Conservation (phyloP, 139 green algal genomes). For the Nannochloris sp. region DNA sequence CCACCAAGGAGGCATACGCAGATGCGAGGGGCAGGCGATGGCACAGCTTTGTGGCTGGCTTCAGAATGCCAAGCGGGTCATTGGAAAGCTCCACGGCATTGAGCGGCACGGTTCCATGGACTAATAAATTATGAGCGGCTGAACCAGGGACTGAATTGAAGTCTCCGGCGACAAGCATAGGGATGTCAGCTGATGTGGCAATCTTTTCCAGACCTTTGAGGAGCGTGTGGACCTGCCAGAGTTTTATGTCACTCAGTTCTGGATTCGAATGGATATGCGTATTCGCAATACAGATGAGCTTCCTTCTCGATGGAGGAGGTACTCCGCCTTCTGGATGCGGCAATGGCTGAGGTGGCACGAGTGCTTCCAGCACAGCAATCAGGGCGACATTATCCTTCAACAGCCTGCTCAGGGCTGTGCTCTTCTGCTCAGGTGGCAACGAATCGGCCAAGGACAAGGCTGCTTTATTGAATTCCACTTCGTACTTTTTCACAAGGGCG, state of each 20-base stretch:
- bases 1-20: conserved; percentile 36
- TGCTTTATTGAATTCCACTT: conserved; percentile 99
- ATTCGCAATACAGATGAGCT: conserved; percentile 97
- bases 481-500: conserved; percentile 97
- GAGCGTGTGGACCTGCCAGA: conserved; percentile 99
- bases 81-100: conserved; percentile 51
- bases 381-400: conserved; percentile 98
- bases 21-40: conserved; percentile 54
- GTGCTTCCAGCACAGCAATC: conserved; percentile 91
- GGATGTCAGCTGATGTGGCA: conserved; percentile 83
- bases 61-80: conserved; percentile 72
- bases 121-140: conserved; percentile 82
- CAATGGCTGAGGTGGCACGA: conserved; percentile 48
- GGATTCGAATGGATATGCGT: conserved; percentile 98
- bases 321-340: not conserved
- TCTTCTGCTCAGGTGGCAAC: conserved; percentile 82
- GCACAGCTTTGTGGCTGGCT: conserved; percentile 59
- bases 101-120: conserved; percentile 61
- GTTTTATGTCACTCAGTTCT: conserved; percentile 95
- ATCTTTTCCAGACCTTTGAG: conserved; percentile 99
- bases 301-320: conserved; percentile 28
- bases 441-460: conserved; percentile 79
- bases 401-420: conserved; percentile 82
- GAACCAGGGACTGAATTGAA: conserved; percentile 91
- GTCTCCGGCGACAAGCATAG: conserved; percentile 93